Evolutionary conservation across 2,329 filamentous ascomycete species (phyloP).

Genomic region (Knufia petricola): DNA sequence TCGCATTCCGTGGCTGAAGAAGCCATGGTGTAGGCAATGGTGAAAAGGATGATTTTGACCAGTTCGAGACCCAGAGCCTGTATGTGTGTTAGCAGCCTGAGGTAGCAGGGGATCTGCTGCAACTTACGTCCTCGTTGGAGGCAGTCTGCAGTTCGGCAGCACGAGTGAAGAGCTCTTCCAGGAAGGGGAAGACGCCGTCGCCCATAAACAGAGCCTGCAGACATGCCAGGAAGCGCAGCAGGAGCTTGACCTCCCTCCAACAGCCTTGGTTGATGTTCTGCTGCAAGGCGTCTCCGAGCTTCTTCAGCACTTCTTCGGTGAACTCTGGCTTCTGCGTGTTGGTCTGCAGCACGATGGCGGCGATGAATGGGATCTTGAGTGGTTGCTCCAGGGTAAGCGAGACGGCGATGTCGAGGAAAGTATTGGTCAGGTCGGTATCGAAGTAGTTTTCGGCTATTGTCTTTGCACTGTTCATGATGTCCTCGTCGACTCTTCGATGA

Average conservation of each 20-base stretch:
- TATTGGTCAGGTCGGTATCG: conserved; percentile 65
- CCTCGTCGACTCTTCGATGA: conserved; percentile 65
- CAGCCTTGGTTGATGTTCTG: conserved; percentile 59
- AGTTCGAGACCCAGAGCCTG: conserved; percentile 64
- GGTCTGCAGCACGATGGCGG: conserved; percentile 67
- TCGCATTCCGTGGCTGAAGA: conserved; percentile 58
- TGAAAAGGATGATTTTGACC: conserved; percentile 91
- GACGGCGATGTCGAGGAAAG: conserved; percentile 63
- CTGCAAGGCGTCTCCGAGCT: conserved; percentile 54
- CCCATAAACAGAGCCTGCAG: conserved; percentile 70
- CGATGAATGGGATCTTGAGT: conserved; percentile 92
- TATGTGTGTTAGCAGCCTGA: conserved; percentile 21
- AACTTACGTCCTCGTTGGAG: conserved; percentile 78
- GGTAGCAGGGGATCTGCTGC: too few relatives aligned
- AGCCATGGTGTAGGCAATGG: conserved; percentile 80
- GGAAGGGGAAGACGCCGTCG: conserved; percentile 72
- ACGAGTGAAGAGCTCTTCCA: conserved; percentile 82
- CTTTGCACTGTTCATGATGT: conserved; percentile 64
- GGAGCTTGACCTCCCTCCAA: conserved; percentile 86
- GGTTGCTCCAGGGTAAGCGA: conserved; percentile 83
- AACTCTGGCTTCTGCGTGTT: conserved; percentile 72
- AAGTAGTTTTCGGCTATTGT: conserved; percentile 74
- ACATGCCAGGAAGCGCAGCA: conserved; percentile 81
- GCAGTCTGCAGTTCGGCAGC: conserved; percentile 91
- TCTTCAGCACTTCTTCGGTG: conserved; percentile 58